Base-by-base conservation (phyloP, 2,329 filamentous ascomycete genomes). In the Macrophomina tecta region DNA sequence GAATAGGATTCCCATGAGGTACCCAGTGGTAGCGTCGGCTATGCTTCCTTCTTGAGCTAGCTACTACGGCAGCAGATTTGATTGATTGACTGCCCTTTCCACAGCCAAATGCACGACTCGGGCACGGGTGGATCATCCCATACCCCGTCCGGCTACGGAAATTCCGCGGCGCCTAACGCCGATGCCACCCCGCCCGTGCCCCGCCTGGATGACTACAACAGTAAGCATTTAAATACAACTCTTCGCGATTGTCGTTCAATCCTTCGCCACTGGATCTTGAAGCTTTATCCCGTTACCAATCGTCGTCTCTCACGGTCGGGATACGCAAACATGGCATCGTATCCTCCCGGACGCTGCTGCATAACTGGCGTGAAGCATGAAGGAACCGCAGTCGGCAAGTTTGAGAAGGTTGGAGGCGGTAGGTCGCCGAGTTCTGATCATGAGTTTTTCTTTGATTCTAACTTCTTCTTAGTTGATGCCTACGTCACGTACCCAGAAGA, bases 401-500 rank as follows among this genome's bases (percentile, higher is more conserved):
- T 81, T 62, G 82, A 82, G 72, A 78, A 77, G 49, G 77, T 86
- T 65, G 78, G 78, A 38, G 79, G 81, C 69, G 77, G 83, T 84
- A 73, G 64, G 78, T 32, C 23, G 5, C 55, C 11, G 30, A 16
- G 16, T 48, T 55, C 23, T 12, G 6, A 12, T 4, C 0, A 23
- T 36, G 32, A 14, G 18, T 9, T 34, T 11, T 3, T 3, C 11
- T 23, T 45, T 66, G 6, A 8, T 38, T 55, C n/a, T 23, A 12
- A 65, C 48, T 55, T 38, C 11, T 38, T 38, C 36, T 53, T 67
- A 87, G 86, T 85, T 71, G 77, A 83, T 48, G 82, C 84, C 69
- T 89, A 90, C 75, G 78, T 88, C 70, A 73, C 82, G 70, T 84
- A 85, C 70, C 85, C 86, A 40, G 79, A 83, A 68, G 77, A 82